phyloP scores from a whole-genome alignment of 768 basidiomycete species.

The Podaxis sp. region DNA sequence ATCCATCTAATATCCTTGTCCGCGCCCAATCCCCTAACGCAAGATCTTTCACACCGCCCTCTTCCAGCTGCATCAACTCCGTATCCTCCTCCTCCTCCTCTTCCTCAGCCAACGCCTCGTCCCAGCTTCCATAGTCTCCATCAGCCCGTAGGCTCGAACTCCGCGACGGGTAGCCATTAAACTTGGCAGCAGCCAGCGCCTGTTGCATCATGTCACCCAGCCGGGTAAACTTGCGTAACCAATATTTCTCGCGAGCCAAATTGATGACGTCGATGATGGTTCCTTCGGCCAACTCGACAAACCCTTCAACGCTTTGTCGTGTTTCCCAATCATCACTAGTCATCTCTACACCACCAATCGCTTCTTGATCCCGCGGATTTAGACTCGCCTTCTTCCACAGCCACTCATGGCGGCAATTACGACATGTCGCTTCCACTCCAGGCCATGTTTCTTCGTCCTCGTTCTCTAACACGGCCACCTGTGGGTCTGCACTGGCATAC shows the following conservation, averaged over 20 bases:
- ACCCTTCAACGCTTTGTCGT: conserved; percentile 66
- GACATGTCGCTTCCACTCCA: conserved; percentile 65
- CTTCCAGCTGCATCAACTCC: conserved; percentile 41
- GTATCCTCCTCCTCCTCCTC: conserved; percentile 47
- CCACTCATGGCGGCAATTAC: conserved; percentile 63
- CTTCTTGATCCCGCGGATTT: conserved; percentile 52
- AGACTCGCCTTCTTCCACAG: conserved; percentile 59
- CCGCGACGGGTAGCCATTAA: conserved; percentile 8
- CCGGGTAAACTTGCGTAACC: conserved; percentile 66
- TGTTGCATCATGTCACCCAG: conserved; percentile 67
- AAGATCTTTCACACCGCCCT: conserved; percentile 46
- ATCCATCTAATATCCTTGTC: conserved; percentile 68
- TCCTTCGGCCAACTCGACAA: conserved; percentile 74
- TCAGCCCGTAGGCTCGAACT: conserved; percentile 1
- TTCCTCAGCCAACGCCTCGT: conserved; percentile 35
- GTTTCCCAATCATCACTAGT: conserved; percentile 62
- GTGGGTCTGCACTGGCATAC: conserved; percentile 18
- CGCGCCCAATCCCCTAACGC: conserved; percentile 75
- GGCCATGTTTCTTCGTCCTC: conserved; percentile 74
- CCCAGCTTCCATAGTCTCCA: conserved; percentile 20
- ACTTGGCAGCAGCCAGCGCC: conserved; percentile 53
- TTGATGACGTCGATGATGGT: conserved; percentile 58
- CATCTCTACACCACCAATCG: conserved; percentile 47
- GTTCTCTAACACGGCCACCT: conserved; percentile 60
- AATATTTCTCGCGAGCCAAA: conserved; percentile 68